Conservation (phyloP, 1,139 yeast species). For the Yamadazyma songkhlaensis region DNA sequence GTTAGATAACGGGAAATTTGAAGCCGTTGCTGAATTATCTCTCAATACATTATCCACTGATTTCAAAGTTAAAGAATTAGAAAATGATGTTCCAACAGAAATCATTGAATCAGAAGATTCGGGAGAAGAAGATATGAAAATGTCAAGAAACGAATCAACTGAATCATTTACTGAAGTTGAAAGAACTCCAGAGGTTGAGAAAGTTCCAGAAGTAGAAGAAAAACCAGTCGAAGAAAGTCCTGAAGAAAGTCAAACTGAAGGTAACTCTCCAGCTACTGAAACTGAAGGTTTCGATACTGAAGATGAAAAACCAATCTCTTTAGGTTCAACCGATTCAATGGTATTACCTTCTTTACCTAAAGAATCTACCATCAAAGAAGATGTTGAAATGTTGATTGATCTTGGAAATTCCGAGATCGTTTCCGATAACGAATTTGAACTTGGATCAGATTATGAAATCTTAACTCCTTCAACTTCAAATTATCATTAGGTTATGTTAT, state of each 20-base stretch:
- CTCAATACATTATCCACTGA: slow-evolving; percentile 24
- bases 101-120: neutral
- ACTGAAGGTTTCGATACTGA: neutral
- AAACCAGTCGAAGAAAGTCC: neutral
- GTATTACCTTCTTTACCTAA: slow-evolving; percentile 36
- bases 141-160: neutral
- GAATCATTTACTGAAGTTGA: neutral
- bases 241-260: slow-evolving; percentile 7
- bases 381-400: slow-evolving; percentile 16
- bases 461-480: slow-evolving; percentile 25
- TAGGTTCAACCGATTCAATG: slow-evolving; percentile 29
- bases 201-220: no score
- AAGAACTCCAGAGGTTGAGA: neutral
- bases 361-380: slow-evolving; percentile 19
- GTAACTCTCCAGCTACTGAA: slow-evolving; percentile 1
- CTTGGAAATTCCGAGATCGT: slow-evolving; percentile 16
- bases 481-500: slow-evolving; percentile 1
- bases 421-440: slow-evolving; percentile 19
- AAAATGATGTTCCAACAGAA: neutral
- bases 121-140: no score
- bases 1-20: slow-evolving; percentile 21
- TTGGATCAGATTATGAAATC: slow-evolving; percentile 39
- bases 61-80: slow-evolving; percentile 12
- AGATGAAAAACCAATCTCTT: slow-evolving; percentile 1
- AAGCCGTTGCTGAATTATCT: slow-evolving; percentile 25